Percentiles rank a stretch among this genome's conserved stretches.
Conservation (phyloP, 1,284 basidiomycete genomes). For the Uromyces viciae-fabae region DNA sequence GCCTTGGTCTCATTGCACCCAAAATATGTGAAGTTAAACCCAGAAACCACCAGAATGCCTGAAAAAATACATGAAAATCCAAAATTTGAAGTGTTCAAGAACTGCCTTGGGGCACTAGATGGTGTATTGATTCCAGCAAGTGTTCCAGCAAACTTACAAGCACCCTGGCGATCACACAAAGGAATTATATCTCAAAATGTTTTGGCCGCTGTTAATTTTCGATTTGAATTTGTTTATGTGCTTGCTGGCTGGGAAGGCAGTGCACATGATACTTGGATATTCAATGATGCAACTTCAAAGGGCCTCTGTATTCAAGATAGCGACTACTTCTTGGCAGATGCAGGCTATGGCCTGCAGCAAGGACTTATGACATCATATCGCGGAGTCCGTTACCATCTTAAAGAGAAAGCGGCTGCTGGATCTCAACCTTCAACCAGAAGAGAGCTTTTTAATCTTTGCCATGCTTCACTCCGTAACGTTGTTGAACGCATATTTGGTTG, state of each 20-base stretch:
- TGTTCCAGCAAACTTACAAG: background rate
- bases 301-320: background rate
- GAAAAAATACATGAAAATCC: background rate
- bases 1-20: background rate
- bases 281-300: background rate
- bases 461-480: background rate
- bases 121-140: background rate
- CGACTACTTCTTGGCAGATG: background rate
- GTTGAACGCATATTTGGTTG: background rate
- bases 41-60: background rate
- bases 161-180: background rate
- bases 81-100: background rate
- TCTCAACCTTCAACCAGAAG: background rate
- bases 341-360: background rate
- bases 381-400: slow-evolving; percentile 55
- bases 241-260: slow-evolving; percentile 1
- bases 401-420: slow-evolving; percentile 52
- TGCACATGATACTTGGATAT: background rate
- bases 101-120: background rate
- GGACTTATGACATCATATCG: slow-evolving; percentile 54
- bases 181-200: background rate
- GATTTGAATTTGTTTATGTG: background rate
- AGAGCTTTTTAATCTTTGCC: background rate
- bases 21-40: background rate
- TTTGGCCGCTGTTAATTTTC: background rate